phyloP scores from a whole-genome alignment of 2,329 filamentous ascomycete species.

The Aspergillus hortae region DNA sequence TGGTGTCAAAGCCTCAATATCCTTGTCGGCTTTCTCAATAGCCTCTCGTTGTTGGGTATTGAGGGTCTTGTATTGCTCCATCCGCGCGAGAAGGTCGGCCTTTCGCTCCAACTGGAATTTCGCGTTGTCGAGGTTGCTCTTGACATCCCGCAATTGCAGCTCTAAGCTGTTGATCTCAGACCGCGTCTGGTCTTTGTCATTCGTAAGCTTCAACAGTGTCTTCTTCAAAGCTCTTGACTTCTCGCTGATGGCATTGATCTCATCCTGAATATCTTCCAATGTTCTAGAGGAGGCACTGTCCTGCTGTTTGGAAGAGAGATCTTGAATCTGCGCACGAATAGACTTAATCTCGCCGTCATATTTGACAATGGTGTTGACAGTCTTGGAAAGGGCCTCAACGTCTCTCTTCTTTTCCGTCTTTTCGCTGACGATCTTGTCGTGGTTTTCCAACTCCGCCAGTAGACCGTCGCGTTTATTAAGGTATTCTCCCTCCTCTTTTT shows the following conservation, averaged over 20 bases:
- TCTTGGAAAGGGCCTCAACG: constrained; percentile 71
- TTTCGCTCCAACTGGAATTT: constrained; percentile 79
- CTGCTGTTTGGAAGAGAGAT: constrained; percentile 72
- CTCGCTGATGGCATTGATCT: constrained; percentile 65
- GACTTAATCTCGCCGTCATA: constrained; percentile 68
- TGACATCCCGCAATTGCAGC: constrained; percentile 71
- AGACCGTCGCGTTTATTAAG: constrained; percentile 61
- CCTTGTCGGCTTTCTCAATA: constrained; percentile 66
- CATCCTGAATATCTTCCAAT: constrained; percentile 78
- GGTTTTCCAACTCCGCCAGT: constrained; percentile 61
- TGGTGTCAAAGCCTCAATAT: constrained; percentile 71
- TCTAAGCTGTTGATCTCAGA: constrained; percentile 68
- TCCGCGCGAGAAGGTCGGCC: constrained; percentile 63
- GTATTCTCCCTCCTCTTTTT: constrained; percentile 59
- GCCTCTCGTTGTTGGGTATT: constrained; percentile 65
- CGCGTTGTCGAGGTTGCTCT: constrained; percentile 67
- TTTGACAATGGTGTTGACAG: constrained; percentile 70
- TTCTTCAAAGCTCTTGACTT: constrained; percentile 63
- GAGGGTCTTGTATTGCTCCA: constrained; percentile 69
- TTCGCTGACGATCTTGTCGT: constrained; percentile 64
- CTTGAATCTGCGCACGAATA: constrained; percentile 69
- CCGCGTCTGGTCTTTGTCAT: constrained; percentile 68
- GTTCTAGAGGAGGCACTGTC: constrained; percentile 63
- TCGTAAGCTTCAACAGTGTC: constrained; percentile 61
- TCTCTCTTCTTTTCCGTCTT: constrained; percentile 65